These are phyloP conservation scores for Arthrobotrys sinensis DNA, from an alignment of 2,329 filamentous ascomycete genomes.

Conservation along the genomic window DNA sequence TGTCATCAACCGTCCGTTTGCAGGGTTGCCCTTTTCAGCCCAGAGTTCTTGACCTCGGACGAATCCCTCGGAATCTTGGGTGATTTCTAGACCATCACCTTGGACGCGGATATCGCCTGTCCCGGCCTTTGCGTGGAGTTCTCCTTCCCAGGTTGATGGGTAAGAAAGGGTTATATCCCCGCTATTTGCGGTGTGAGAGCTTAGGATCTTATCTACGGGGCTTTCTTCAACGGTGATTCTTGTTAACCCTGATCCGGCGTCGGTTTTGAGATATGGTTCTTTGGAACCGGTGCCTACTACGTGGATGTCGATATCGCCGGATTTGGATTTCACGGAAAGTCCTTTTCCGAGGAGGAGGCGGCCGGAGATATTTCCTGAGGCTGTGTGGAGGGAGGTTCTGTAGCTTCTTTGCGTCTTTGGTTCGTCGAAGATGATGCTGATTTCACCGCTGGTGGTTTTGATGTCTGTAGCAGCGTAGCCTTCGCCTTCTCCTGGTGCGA, in stretches of 20 bases:
- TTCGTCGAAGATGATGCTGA: slow-evolving; percentile 29
- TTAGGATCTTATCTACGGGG: slow-evolving; percentile 8
- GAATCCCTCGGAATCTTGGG: slow-evolving; percentile 39
- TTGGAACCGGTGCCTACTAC: slow-evolving; percentile 15
- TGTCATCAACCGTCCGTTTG: slow-evolving; percentile 43
- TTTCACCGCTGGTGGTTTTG: slow-evolving; percentile 24
- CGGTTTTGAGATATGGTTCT: slow-evolving; percentile 39
- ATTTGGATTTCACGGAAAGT: slow-evolving; percentile 39
- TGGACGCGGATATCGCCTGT: slow-evolving; percentile 42
- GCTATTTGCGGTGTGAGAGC: slow-evolving; percentile 35
- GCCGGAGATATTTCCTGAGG: slow-evolving; percentile 31
- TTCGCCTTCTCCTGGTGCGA: slow-evolving; percentile 28
- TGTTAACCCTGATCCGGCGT: slow-evolving; percentile 38
- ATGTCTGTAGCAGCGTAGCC: slow-evolving; percentile 36
- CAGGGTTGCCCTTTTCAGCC: slow-evolving; percentile 52
- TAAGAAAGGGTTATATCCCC: slow-evolving; percentile 41
- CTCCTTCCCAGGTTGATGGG: slow-evolving; percentile 52
- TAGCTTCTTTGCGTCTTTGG: background rate
- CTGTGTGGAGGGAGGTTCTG: slow-evolving; percentile 23
- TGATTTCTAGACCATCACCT: slow-evolving; percentile 32
- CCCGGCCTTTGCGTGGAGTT: slow-evolving; percentile 43
- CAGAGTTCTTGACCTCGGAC: slow-evolving; percentile 50
- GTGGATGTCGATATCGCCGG: slow-evolving; percentile 40
- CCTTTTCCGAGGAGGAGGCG: slow-evolving; percentile 30
- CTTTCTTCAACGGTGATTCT: slow-evolving; percentile 20